Evolutionary conservation across 2,329 filamentous ascomycete genomes (phyloP).

Genomic region (Rachicladosporium sp.): DNA sequence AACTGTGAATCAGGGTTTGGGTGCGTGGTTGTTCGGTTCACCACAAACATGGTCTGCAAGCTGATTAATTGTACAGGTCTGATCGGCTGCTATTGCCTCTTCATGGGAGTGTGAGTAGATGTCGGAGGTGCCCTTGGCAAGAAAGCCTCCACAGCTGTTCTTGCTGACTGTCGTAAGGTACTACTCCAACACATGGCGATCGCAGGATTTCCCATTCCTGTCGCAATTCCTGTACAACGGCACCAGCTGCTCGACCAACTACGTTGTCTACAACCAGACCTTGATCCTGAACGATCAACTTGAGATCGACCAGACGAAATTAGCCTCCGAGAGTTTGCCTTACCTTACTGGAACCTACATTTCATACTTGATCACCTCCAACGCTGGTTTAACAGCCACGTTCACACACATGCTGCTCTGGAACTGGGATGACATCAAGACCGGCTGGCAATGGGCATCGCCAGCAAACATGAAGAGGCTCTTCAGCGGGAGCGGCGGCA

Average conservation of each 20-base stretch:
- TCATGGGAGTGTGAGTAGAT: constrained; percentile 16
- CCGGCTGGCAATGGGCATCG: constrained; percentile 21
- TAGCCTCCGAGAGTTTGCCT: constrained; percentile 29
- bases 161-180: constrained; percentile 14
- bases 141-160: no score
- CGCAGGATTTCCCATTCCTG: constrained; percentile 32
- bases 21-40: no score
- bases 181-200: constrained; percentile 32
- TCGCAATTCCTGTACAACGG: constrained; percentile 30
- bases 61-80: constrained; percentile 1
- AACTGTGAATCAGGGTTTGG: constrained; percentile 20
- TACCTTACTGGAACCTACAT: constrained; percentile 28
- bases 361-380: constrained; percentile 31
- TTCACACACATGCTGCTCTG: constrained; percentile 30
- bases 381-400: constrained; percentile 36
- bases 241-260: constrained; percentile 25
- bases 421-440: constrained; percentile 26
- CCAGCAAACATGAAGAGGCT: constrained; percentile 14
- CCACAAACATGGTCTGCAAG: no score
- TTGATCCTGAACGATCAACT: constrained; percentile 29
- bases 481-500: constrained; percentile 10
- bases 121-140: no score
- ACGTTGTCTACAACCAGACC: constrained; percentile 31
- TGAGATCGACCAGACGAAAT: constrained; percentile 25
- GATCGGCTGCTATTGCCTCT: constrained; percentile 11